phyloP scores from a whole-genome alignment of 257 asterid genomes.

The Henckelia pumila region DNA sequence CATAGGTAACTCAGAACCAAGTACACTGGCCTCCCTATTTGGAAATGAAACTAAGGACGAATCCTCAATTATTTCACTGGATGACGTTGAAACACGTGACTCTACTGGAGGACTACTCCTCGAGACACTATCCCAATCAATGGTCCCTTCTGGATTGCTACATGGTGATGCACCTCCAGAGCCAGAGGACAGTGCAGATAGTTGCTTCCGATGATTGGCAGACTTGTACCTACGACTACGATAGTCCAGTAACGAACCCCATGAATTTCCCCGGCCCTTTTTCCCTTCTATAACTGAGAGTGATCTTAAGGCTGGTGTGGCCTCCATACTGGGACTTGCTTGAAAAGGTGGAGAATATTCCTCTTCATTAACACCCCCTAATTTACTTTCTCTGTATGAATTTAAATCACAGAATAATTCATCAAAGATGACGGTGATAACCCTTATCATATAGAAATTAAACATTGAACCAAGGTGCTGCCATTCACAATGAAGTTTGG shows the following conservation, averaged over 20 bases:
- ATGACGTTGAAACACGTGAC: constrained; percentile 55
- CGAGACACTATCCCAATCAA: constrained; percentile 39
- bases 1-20: constrained; percentile 29
- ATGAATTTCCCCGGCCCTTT: constrained; percentile 29
- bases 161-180: constrained; percentile 31
- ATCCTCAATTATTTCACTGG: constrained; percentile 42
- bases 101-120: constrained; percentile 55
- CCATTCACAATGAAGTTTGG: background rate
- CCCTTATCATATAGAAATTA: background rate
- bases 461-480: constrained; percentile 8
- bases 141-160: constrained; percentile 38
- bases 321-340: constrained; percentile 45
- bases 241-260: constrained; percentile 28
- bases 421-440: constrained; percentile 11
- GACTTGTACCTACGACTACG: constrained; percentile 51
- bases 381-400: constrained; percentile 51
- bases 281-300: constrained; percentile 41
- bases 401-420: constrained; percentile 22
- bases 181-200: constrained; percentile 26
- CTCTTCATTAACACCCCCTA: constrained; percentile 31
- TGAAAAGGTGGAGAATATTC: constrained; percentile 34
- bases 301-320: constrained; percentile 42
- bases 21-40: constrained; percentile 32
- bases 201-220: constrained; percentile 34
- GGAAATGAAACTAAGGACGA: constrained; percentile 31